These are phyloP conservation scores for Claviceps arundinis DNA, from an alignment of 2,329 filamentous ascomycete genomes.

Conservation along the genomic window DNA sequence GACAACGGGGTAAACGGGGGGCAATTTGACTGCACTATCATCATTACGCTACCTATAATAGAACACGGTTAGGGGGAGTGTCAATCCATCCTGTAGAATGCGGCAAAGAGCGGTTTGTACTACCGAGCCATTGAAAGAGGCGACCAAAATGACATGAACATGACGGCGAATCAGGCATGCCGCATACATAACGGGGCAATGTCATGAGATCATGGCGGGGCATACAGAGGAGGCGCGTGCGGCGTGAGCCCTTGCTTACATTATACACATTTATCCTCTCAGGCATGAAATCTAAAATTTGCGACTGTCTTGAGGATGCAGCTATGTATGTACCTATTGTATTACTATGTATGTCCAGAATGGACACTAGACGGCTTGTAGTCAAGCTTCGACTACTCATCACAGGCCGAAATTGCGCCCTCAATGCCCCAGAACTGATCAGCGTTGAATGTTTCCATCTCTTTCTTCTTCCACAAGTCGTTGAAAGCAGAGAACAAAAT, in stretches of 20 bases:
- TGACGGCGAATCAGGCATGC: background rate
- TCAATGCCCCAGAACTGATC: constrained; percentile 67
- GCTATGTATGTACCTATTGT: too few species aligned
- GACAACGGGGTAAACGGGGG: background rate
- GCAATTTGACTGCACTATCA: background rate
- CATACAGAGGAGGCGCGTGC: too few species aligned
- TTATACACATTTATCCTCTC: background rate
- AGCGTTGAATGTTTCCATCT: constrained; percentile 47
- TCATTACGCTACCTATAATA: too few species aligned
- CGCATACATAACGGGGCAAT: background rate
- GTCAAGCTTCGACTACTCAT: constrained; percentile 1
- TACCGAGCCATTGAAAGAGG: background rate
- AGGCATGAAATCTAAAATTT: too few species aligned
- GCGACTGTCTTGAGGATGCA: too few species aligned
- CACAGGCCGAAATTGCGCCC: constrained; percentile 15
- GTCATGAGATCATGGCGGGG: background rate
- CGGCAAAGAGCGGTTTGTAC: background rate
- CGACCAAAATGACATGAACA: background rate
- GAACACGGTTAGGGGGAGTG: too few species aligned
- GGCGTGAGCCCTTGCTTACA: background rate
- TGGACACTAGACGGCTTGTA: background rate
- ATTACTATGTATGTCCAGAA: too few species aligned
- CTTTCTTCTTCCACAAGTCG: constrained; percentile 63
- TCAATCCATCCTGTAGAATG: background rate
- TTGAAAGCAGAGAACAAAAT: constrained; percentile 73